Percentiles rank a stretch among this genome's conserved stretches.
phyloP scores from a whole-genome alignment of 495 filamentous ascomycete species.

The Penicillium lividum region DNA sequence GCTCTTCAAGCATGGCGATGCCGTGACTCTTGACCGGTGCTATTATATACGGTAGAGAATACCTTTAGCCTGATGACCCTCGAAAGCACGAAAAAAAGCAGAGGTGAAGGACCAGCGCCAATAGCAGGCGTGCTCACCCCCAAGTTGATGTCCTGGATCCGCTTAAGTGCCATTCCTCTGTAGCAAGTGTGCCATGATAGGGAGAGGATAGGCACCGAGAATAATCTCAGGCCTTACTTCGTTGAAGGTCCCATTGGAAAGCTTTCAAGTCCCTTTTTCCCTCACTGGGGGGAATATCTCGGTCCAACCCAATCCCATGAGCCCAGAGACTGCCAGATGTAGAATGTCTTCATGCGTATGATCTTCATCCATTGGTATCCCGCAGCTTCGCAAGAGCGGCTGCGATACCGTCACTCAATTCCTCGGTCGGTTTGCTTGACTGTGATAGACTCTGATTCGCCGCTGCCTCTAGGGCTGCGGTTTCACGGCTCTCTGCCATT shows the following conservation, averaged over 20 bases:
- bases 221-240: neutral
- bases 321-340: neutral
- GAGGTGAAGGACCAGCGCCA: too few relatives aligned
- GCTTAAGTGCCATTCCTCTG: neutral
- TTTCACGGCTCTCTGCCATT: slow-evolving; percentile 14
- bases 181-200: neutral
- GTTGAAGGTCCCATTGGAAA: neutral
- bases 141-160: too few relatives aligned
- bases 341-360: neutral
- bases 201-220: neutral
- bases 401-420: slow-evolving; percentile 30
- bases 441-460: neutral
- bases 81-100: too few relatives aligned
- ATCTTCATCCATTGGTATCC: slow-evolving; percentile 15
- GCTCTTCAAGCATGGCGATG: too few relatives aligned
- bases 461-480: slow-evolving; percentile 8
- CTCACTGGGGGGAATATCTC: neutral
- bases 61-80: too few relatives aligned
- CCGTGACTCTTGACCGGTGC: too few relatives aligned
- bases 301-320: neutral
- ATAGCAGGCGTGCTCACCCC: too few relatives aligned
- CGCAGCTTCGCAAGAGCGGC: slow-evolving; percentile 27
- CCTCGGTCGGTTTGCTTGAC: neutral
- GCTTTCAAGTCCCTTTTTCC: neutral
- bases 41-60: too few relatives aligned